These are phyloP conservation scores for Blastomyces silverae DNA, from an alignment of 2,329 filamentous ascomycete genomes.

Conservation along the genomic window DNA sequence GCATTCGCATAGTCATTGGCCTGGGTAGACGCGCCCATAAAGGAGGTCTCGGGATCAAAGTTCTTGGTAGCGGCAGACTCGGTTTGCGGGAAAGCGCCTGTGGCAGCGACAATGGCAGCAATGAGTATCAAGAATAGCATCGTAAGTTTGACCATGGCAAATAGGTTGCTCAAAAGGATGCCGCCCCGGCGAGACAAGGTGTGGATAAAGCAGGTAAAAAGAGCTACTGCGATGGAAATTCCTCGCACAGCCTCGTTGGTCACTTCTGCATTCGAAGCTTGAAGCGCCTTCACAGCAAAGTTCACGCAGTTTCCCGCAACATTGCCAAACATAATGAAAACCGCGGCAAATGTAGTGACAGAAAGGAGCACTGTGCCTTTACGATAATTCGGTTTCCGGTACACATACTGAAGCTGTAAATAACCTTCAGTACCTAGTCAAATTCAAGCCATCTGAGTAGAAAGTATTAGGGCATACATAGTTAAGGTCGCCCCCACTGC, in stretches of 20 bases:
- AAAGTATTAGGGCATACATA: slow-evolving; percentile 16
- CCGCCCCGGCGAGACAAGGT: slow-evolving; percentile 45
- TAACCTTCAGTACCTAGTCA: neutral
- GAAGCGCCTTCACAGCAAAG: slow-evolving; percentile 39
- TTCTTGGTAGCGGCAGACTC: slow-evolving; percentile 25
- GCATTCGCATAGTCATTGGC: slow-evolving; percentile 17
- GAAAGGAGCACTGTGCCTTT: slow-evolving; percentile 14
- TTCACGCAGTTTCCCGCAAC: slow-evolving; percentile 38
- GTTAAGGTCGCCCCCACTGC: slow-evolving; percentile 22
- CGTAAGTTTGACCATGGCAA: slow-evolving; percentile 46
- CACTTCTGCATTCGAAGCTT: slow-evolving; percentile 31
- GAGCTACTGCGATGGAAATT: slow-evolving; percentile 44
- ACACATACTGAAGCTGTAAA: slow-evolving; percentile 24
- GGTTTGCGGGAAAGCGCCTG: slow-evolving; percentile 22
- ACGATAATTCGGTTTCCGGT: slow-evolving; percentile 16
- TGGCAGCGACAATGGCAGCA: slow-evolving; percentile 29
- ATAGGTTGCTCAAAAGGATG: slow-evolving; percentile 47
- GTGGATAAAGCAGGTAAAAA: slow-evolving; percentile 46
- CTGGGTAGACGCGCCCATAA: slow-evolving; percentile 1
- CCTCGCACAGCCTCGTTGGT: slow-evolving; percentile 38
- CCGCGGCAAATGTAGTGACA: slow-evolving; percentile 24
- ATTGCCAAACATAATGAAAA: slow-evolving; percentile 26
- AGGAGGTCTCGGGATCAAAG: slow-evolving; percentile 21
- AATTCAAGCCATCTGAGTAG: neutral
- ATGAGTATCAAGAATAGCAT: slow-evolving; percentile 44